Conservation (phyloP, 495 filamentous ascomycete species). For the Corynascus novoguineensis region DNA sequence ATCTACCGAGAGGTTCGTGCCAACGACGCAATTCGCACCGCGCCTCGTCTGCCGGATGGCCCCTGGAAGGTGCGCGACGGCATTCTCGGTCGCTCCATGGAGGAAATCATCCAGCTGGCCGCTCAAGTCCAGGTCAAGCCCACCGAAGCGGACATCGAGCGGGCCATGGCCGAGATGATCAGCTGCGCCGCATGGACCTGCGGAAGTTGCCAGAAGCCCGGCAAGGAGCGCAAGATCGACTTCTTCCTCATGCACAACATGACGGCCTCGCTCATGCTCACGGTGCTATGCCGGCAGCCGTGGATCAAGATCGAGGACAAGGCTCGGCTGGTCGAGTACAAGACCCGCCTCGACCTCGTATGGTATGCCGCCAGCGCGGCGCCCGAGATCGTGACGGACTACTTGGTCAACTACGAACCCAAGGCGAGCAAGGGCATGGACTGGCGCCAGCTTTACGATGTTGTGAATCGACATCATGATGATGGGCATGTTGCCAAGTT, state of each 20-base stretch:
- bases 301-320: not conserved
- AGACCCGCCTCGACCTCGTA: not conserved
- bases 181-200: not conserved
- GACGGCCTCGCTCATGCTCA: not conserved
- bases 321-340: not conserved
- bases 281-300: not conserved
- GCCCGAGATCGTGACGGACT: constrained; percentile 12
- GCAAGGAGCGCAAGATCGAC: not conserved
- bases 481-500: constrained; percentile 40
- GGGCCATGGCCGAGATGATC: not conserved
- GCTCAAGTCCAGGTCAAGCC: not conserved
- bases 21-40: not conserved
- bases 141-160: not conserved
- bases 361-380: constrained; percentile 3
- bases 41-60: not conserved
- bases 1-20: not conserved
- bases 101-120: not conserved
- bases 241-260: not conserved
- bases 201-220: not conserved
- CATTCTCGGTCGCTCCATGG: not conserved
- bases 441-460: constrained; percentile 31
- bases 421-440: constrained; percentile 17
- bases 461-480: constrained; percentile 29
- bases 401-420: constrained; percentile 3
- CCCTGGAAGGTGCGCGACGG: not conserved